phyloP scores from a whole-genome alignment of 306 rosid species.

The Geum urbanum region DNA sequence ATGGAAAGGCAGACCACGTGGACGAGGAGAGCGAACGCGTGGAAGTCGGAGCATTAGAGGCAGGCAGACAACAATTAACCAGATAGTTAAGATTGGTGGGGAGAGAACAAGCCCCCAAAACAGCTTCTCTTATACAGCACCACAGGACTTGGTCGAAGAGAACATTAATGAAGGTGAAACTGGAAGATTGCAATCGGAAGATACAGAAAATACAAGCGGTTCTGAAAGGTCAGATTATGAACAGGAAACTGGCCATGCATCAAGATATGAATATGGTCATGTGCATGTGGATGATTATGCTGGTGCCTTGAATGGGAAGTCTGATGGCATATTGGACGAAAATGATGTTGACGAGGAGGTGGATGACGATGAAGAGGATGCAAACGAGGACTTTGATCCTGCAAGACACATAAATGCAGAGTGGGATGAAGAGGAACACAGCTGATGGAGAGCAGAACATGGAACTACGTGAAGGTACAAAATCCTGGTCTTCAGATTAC shows the following conservation, averaged over 20 bases:
- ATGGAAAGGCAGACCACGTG: slow-evolving; percentile 46
- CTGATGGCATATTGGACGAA: slow-evolving; percentile 29
- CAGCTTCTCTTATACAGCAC: slow-evolving; percentile 19
- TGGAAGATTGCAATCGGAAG: slow-evolving; percentile 22
- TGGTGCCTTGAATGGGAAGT: slow-evolving; percentile 29
- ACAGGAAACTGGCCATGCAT: slow-evolving; percentile 38
- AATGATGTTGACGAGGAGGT: slow-evolving; percentile 32
- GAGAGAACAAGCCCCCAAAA: slow-evolving; percentile 19
- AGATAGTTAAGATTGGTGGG: slow-evolving; percentile 17
- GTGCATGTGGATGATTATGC: slow-evolving; percentile 28
- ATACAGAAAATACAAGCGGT: slow-evolving; percentile 29
- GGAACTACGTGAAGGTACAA: slow-evolving; percentile 21
- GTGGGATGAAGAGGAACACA: slow-evolving; percentile 30
- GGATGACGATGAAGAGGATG: slow-evolving; percentile 26
- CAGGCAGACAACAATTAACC: slow-evolving; percentile 37
- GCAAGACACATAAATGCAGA: slow-evolving; percentile 39
- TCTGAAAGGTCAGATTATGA: slow-evolving; percentile 41
- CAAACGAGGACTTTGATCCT: slow-evolving; percentile 33
- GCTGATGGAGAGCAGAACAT: slow-evolving; percentile 31
- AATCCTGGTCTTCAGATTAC: slow-evolving; percentile 40
- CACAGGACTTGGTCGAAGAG: slow-evolving; percentile 18
- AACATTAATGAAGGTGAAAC: slow-evolving; percentile 26
- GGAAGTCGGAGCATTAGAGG: slow-evolving; percentile 48
- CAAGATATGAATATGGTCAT: slow-evolving; percentile 35
- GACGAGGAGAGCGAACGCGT: slow-evolving; percentile 32